phyloP scores from a whole-genome alignment of 306 rosid genomes.

The Vachellia collinsii region DNA sequence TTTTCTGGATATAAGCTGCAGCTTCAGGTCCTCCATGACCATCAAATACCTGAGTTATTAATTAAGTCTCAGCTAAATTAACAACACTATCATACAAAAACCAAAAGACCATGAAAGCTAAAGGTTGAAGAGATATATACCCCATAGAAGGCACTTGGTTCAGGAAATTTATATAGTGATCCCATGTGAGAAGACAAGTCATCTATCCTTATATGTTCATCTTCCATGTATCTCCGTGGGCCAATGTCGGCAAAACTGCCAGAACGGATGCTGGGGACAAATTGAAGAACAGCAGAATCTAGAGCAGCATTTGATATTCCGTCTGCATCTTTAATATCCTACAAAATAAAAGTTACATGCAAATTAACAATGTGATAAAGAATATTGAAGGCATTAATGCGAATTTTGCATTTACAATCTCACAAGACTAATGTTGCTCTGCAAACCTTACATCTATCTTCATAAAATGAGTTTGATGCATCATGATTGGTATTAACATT shows the following conservation, averaged over 20 bases:
- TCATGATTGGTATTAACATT: conserved; percentile 13
- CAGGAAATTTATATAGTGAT: conserved; percentile 65
- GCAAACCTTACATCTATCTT: neutral
- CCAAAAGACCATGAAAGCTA: conserved; percentile 9
- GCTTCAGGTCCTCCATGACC: conserved; percentile 99
- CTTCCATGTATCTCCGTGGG: conserved; percentile 95
- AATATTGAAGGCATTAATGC: conserved; percentile 3
- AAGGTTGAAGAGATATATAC: conserved; percentile 47
- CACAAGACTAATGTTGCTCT: conserved; percentile 25
- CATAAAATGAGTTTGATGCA: neutral
- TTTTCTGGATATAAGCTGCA: conserved; percentile 76
- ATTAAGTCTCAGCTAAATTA: conserved; percentile 32
- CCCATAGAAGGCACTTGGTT: conserved; percentile 96
- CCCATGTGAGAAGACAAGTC: conserved; percentile 79
- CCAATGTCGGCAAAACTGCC: conserved; percentile 96
- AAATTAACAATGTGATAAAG: conserved; percentile 37
- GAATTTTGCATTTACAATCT: conserved; percentile 2
- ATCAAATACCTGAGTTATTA: conserved; percentile 76
- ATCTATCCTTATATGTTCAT: conserved; percentile 91
- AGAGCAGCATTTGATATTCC: conserved; percentile 52
- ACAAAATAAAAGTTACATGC: conserved; percentile 30
- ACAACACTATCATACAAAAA: conserved; percentile 12
- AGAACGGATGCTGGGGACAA: conserved; percentile 78
- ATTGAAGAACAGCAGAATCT: conserved; percentile 50
- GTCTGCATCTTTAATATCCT: conserved; percentile 61